Evolutionary conservation across 1,284 basidiomycete species (phyloP).

Genomic region (Moniliella sp.): DNA sequence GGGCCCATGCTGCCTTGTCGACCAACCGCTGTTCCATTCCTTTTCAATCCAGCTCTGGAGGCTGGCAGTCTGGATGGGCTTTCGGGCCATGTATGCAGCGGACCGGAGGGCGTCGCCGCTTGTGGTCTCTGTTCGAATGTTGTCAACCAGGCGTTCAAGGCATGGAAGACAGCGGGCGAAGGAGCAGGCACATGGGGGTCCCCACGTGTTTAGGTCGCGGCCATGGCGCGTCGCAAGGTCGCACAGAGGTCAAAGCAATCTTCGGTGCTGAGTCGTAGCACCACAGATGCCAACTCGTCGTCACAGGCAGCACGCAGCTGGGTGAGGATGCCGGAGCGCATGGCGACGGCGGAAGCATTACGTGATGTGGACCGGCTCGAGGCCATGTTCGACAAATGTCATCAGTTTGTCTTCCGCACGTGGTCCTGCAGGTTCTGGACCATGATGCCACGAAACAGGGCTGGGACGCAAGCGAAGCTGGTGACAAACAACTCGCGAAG

Average conservation of each 20-base stretch:
- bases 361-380: slow-evolving; percentile 1
- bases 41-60: background rate
- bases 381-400: slow-evolving; percentile 5
- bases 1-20: background rate
- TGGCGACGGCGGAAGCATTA: slow-evolving; percentile 2
- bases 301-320: slow-evolving; percentile 5
- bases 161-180: slow-evolving; percentile 6
- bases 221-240: slow-evolving; percentile 6
- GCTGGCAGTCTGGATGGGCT: slow-evolving; percentile 2
- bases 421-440: slow-evolving; percentile 4
- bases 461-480: background rate
- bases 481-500: background rate
- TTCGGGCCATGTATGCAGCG: slow-evolving; percentile 1
- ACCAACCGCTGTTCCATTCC: slow-evolving; percentile 1
- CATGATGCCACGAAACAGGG: background rate
- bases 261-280: slow-evolving; percentile 6
- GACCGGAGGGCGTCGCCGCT: background rate
- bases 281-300: slow-evolving; percentile 6
- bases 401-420: slow-evolving; percentile 5
- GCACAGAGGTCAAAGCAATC: slow-evolving; percentile 9
- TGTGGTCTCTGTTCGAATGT: slow-evolving; percentile 3
- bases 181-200: slow-evolving; percentile 10
- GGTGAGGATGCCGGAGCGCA: slow-evolving; percentile 1
- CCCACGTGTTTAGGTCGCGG: slow-evolving; percentile 4
- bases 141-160: slow-evolving; percentile 5